Base-by-base conservation (phyloP, 2,329 filamentous ascomycete species). In the Ceratocystis eucalypticola region DNA sequence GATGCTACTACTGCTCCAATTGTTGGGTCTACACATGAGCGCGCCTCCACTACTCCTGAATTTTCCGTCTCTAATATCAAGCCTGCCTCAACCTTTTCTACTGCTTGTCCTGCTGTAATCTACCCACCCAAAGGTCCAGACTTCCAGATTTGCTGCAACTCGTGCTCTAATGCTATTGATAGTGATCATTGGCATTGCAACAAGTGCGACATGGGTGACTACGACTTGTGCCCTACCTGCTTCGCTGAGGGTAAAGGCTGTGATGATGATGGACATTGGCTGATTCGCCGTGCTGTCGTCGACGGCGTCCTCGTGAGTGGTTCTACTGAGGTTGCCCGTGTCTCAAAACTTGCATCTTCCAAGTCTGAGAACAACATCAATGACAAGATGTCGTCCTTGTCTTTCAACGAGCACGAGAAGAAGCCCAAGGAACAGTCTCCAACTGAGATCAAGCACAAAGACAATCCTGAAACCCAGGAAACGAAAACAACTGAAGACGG, bases 81-180 rank as follows among this genome's bases (percentile, higher is more conserved):
- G 20, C 46, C 12, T 55, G 1, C 50, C 25, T 5, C 10, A 20
- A 15, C 10, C 3, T 12, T 15, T 30, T 55, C 20, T 25, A 55
- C 50, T 25, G 28, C 45, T 22, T 69, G 65, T 37, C 65, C 68
- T 46, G 62, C 65, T 25, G 33, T 64, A 66, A 70, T 62, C 62
- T 66, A 69, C 61, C 72, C 68, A 68, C 71, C 69, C 68, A 72
- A 72, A 12, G 66, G 63, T 25, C 53, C 66, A 77, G 82, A 61
- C 25, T 96, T 92, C 76, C 88, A 89, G 12, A 91, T 99, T 57
- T 96, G 89, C 80, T 99, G 94, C 83, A 97, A 99, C 78, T 83
- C 84, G 74, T 99, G 94, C 76, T 88, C 91, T 70, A 80, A 79
- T 69, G 84, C 86, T 53, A 91, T 96, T 72, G 83, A 87, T 33